Base-by-base conservation (phyloP, 1,139 yeast species). In the Suhomyces coccinellae region DNA sequence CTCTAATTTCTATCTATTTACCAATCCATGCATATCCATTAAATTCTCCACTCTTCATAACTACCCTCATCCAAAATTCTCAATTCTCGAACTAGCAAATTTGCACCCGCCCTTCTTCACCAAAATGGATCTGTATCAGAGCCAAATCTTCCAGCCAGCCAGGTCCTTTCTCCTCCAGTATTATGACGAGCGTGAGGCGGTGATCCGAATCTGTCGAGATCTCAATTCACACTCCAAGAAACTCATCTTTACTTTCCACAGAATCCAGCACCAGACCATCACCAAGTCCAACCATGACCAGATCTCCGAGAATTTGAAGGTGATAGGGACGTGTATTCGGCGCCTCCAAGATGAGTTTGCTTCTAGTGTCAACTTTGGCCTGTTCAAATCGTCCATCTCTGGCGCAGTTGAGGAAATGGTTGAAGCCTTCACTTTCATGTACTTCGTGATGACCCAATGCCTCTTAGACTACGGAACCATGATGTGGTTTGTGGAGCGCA, bases 141-240 rank as follows among this genome's bases (percentile, higher is more conserved):
- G 28, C n/a, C 43, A 34, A 9, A 50, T 52, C 35, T 54, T 54
- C 33, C 47, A 43, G 30, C 55, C 56, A 1, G 58, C 57, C 4
- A 33, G 56, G 20, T 38, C 36, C 31, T 47, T 45, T 35, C 49
- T 54, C 2, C 45, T 47, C 9, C 30, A 45, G 9, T 51, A 45
- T 36, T 75, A 71, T 41, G 66, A 61, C 36, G 68, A 65, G 34
- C 57, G 76, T 33, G 74, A 69, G 44, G 50, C 57, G 16, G 62
- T 70, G n/a, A 69, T 71, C 26, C 56, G 70, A 42, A 54, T 62
- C 3, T 63, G 71, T 41, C 55, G 75, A 38, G 75, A 67, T 44
- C 63, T 71, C 45, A 71, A 72, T 17, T 59, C 71, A 3, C 55
- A 58, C 41, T 67, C 75, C 41, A 71, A 71, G 47, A 71, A 71